Conservation (phyloP, 2,329 filamentous ascomycete species). For the Aspergillus fijiensis region DNA sequence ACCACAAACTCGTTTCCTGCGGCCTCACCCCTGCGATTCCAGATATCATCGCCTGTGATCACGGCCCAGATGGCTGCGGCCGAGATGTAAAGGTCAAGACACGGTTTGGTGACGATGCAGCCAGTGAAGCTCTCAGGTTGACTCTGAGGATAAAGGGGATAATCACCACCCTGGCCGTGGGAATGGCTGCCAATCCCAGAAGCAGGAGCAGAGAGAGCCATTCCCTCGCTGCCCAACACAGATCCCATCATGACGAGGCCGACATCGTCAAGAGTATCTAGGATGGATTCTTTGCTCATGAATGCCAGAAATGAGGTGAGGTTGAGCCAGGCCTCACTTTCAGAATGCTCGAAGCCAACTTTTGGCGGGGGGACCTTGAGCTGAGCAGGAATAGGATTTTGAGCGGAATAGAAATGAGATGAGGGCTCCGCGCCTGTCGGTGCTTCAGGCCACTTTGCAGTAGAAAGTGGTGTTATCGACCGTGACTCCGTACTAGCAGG, state of each 20-base stretch:
- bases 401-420: not conserved
- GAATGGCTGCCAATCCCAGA: not conserved
- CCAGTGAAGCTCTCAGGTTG: not conserved
- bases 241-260: not conserved
- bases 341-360: not conserved
- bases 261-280: not conserved
- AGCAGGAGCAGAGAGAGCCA: not conserved
- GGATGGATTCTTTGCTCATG: not conserved
- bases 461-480: not conserved
- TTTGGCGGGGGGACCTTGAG: not conserved
- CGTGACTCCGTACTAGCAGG: not conserved
- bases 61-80: slow-evolving; percentile 18
- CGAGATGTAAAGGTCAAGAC: slow-evolving; percentile 6
- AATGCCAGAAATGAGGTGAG: not conserved
- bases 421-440: not conserved
- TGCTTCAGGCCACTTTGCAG: not conserved
- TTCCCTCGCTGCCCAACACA: not conserved
- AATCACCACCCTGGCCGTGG: not conserved
- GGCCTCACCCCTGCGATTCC: slow-evolving; percentile 9
- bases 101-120: not conserved
- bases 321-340: not conserved
- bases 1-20: not conserved
- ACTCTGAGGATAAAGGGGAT: not conserved
- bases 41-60: slow-evolving; percentile 26
- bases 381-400: not conserved